Evolutionary conservation across 2,329 filamentous ascomycete species (phyloP).

Genomic region (Xylaria sp.): DNA sequence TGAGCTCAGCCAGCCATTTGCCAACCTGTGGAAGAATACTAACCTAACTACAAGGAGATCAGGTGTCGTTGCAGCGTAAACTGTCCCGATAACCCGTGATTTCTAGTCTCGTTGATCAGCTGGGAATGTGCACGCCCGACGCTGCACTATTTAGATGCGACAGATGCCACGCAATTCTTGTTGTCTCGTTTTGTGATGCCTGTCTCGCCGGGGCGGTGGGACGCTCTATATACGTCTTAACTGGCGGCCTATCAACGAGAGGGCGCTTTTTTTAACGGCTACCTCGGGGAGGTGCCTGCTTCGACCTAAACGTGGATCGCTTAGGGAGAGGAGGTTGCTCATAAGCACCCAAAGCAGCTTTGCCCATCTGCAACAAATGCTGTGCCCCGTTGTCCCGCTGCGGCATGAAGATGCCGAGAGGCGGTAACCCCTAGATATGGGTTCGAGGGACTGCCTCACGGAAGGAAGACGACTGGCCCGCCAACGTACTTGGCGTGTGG

Average conservation of each 20-base stretch:
- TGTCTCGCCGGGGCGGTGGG: slow-evolving; percentile 27
- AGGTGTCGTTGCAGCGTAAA: slow-evolving; percentile 5
- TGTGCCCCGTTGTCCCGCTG: slow-evolving; percentile 31
- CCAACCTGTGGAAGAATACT: not conserved
- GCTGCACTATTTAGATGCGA: slow-evolving; percentile 11
- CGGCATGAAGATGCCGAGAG: slow-evolving; percentile 25
- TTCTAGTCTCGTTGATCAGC: slow-evolving; percentile 16
- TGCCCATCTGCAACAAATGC: slow-evolving; percentile 13
- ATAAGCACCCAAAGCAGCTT: not conserved
- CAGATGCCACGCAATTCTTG: slow-evolving; percentile 11
- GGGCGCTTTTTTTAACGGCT: slow-evolving; percentile 1
- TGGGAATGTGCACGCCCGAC: slow-evolving; percentile 14
- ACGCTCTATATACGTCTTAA: not conserved
- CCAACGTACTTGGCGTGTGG: not conserved
- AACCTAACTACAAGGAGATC: slow-evolving; percentile 1
- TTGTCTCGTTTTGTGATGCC: slow-evolving; percentile 16
- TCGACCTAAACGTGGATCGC: slow-evolving; percentile 8
- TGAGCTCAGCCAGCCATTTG: slow-evolving; percentile 1
- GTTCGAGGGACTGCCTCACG: slow-evolving; percentile 12
- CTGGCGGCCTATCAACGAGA: not conserved
- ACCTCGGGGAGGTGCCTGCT: not conserved
- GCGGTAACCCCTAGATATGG: slow-evolving; percentile 1
- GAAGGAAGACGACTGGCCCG: slow-evolving; percentile 16
- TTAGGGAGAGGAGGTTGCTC: not conserved
- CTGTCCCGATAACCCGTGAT: slow-evolving; percentile 11